Percentiles rank a stretch among this genome's conserved stretches.
These are phyloP conservation scores for Penicillium sp. DNA, from an alignment of 2,329 filamentous ascomycete genomes.

Conservation along the genomic window DNA sequence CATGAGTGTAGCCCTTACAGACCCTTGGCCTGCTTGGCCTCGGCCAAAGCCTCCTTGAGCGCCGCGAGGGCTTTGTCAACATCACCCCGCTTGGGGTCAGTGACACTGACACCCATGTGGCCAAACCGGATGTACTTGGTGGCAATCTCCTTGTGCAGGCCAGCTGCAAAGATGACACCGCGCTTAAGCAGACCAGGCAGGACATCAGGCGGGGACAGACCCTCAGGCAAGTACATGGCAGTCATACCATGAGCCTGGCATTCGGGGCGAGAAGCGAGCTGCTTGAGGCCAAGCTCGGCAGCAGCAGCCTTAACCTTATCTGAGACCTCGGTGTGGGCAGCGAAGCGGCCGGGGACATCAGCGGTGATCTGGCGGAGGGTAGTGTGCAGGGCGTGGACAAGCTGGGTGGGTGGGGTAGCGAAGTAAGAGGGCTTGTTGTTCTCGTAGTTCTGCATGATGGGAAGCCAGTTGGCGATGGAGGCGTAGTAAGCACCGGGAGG, in stretches of 20 bases:
- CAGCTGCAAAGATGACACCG: slow-evolving; percentile 90
- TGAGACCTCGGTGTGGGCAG: slow-evolving; percentile 72
- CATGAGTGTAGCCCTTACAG: slow-evolving; percentile 24
- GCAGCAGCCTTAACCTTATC: slow-evolving; percentile 84
- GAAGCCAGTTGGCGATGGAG: slow-evolving; percentile 95
- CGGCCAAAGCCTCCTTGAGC: slow-evolving; percentile 69
- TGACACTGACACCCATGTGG: slow-evolving; percentile 94
- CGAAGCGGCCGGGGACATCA: slow-evolving; percentile 77
- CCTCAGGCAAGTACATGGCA: slow-evolving; percentile 89
- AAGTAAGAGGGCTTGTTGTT: slow-evolving; percentile 97
- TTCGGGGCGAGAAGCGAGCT: slow-evolving; percentile 79
- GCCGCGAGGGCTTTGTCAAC: slow-evolving; percentile 80
- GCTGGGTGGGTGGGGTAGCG: slow-evolving; percentile 90
- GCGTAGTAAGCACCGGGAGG: slow-evolving; percentile 88
- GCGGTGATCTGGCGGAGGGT: slow-evolving; percentile 80
- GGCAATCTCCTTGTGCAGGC: slow-evolving; percentile 93
- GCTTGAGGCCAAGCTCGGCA: slow-evolving; percentile 75
- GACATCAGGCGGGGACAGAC: slow-evolving; percentile 74
- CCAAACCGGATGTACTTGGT: slow-evolving; percentile 92
- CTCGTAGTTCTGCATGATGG: slow-evolving; percentile 99
- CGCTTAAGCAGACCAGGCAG: slow-evolving; percentile 81
- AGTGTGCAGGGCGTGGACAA: slow-evolving; percentile 89
- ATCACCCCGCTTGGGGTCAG: slow-evolving; percentile 73
- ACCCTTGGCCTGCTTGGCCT: slow-evolving; percentile 65
- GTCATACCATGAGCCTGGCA: slow-evolving; percentile 98